Conservation (phyloP, 352 stramenopile genomes). For the Phytophthora agathidicida region DNA sequence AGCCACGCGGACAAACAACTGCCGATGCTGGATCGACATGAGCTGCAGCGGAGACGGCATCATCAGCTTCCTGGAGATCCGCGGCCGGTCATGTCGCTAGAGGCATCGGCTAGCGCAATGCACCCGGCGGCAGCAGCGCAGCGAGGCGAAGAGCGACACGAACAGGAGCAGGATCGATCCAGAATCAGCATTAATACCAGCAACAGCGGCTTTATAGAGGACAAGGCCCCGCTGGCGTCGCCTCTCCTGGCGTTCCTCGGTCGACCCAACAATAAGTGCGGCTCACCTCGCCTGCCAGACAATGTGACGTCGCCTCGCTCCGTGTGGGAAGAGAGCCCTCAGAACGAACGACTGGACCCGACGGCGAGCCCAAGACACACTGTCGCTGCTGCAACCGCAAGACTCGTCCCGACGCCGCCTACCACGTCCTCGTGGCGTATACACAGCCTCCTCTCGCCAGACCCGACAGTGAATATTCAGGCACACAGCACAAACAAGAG, state of each 20-base stretch:
- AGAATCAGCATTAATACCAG: background rate
- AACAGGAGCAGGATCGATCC: constrained; percentile 6
- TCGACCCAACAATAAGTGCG: constrained; percentile 39
- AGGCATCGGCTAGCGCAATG: constrained; percentile 23
- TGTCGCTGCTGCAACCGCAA: constrained; percentile 6
- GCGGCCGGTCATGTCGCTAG: constrained; percentile 22
- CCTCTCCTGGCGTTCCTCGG: constrained; percentile 42
- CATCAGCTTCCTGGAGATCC: constrained; percentile 16
- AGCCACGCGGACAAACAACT: constrained; percentile 42
- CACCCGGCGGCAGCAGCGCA: constrained; percentile 10
- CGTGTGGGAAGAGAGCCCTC: constrained; percentile 38
- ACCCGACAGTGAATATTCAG: constrained; percentile 22
- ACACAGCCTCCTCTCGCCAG: constrained; percentile 32
- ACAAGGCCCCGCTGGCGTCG: constrained; percentile 19
- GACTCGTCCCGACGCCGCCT: constrained; percentile 19
- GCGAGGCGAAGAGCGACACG: constrained; percentile 4
- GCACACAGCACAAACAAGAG: constrained; percentile 20
- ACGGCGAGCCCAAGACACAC: constrained; percentile 39
- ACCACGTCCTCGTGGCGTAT: constrained; percentile 32
- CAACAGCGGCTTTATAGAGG: constrained; percentile 19
- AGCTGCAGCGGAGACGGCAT: constrained; percentile 17
- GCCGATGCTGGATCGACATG: constrained; percentile 28
- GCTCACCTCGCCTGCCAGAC: constrained; percentile 30
- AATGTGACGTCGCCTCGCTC: constrained; percentile 46
- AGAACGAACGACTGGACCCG: constrained; percentile 39